Conservation (phyloP, 441 rosid species). For the Adansonia gregorii region DNA sequence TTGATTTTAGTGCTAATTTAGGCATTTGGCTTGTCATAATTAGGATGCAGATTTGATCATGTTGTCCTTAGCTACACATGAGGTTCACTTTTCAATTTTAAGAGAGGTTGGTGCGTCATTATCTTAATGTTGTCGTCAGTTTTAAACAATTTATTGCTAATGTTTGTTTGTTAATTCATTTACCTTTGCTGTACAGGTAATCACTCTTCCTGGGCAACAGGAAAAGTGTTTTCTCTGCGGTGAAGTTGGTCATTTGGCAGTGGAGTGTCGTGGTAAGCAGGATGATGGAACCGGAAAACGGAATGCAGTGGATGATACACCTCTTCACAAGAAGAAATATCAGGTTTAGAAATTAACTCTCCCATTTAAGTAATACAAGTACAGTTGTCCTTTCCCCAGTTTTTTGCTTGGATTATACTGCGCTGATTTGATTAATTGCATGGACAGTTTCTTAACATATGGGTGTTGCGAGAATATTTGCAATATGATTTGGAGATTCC, state of each 20-base stretch:
- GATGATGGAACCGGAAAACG: conserved; percentile 44
- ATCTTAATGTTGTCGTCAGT: conserved; percentile 20
- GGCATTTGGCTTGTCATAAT: conserved; percentile 18
- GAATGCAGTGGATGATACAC: conserved; percentile 63
- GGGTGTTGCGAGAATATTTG: conserved; percentile 94
- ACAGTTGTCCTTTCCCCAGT: neutral
- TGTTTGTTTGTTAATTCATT: conserved; percentile 7
- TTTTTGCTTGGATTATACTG: conserved; percentile 21
- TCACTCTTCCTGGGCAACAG: conserved; percentile 89
- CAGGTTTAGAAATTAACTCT: conserved; percentile 60
- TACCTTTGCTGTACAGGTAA: conserved; percentile 53
- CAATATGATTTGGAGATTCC: conserved; percentile 83
- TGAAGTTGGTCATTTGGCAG: conserved; percentile 93
- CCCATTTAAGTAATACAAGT: conserved; percentile 1
- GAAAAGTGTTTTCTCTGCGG: conserved; percentile 92
- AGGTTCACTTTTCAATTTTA: conserved; percentile 94
- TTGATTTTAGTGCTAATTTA: conserved; percentile 18
- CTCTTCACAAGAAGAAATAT: conserved; percentile 94
- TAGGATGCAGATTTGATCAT: conserved; percentile 99
- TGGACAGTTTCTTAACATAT: conserved; percentile 82
- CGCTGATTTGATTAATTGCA: conserved; percentile 17
- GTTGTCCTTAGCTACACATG: conserved; percentile 94
- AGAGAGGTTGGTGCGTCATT: conserved; percentile 69
- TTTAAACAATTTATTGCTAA: conserved; percentile 25
- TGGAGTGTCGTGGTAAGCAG: conserved; percentile 79